Evolutionary conservation across 148 eudicot species (phyloP), one percentile per base, ranked within the genome.

Genomic region (Vaccinium corymbosum): DNA sequence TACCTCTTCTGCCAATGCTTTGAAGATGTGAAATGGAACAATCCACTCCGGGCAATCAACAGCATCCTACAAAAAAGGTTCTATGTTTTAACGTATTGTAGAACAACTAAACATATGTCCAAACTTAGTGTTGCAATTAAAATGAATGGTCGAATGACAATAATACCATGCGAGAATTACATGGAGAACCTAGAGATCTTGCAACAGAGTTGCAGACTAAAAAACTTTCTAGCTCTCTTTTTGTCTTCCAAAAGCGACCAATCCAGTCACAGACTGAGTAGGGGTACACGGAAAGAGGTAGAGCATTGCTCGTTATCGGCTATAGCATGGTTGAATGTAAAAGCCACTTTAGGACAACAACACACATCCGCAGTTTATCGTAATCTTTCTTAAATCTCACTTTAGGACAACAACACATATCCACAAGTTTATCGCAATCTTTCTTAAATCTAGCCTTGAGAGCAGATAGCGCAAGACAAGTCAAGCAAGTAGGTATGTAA

Each of bases 11-110:
- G 99, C 99, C 89, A 97, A 85, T 85, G 92, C 84, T 88, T 97
- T 95, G 93, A 97, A 97, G 49, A 94, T 83, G 81, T 89, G 92
- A 76, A 97, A 95, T 15, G 98, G 97, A 49, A 97, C 99, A 84
- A 97, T 88, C 99, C 99, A 97, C 87, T 97, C 99, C 6, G 99
- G 99, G 85, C 99, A 97, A 91, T 97, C 99, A 84, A 95, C 99
- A 85, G 98, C 99, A 90, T 95, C 99, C 98, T 97, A 85, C 89
- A 90, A 78, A 79, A 46, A 72, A 74, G 70, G 50, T 12, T 27
- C 32, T 13, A 51, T n/a, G 76, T 52, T 19, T 84, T 46, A 13
- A 38, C 17, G 19, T 38, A 22, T 50, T n/a, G n/a, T 6, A 27
- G 53, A 13, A 14, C 29, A 74, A 12, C 68, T 9, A 10, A 51